Conservation (phyloP, 257 asterid genomes). For the Solanum pimpinellifolium region DNA sequence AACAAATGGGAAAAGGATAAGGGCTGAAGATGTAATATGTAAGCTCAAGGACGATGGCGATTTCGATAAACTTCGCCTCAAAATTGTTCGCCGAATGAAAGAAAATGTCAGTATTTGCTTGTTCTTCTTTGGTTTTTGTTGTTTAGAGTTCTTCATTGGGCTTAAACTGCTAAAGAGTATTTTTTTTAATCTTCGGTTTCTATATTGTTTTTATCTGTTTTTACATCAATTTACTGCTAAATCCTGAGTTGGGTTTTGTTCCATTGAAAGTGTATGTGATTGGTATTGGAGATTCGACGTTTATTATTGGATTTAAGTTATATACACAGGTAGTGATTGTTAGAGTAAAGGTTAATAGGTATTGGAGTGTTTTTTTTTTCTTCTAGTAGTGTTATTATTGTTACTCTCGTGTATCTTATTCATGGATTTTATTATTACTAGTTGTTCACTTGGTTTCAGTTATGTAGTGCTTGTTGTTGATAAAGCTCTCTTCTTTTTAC, state of each 20-base stretch:
- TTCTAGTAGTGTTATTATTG: background rate
- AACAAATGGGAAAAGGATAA: slow-evolving; percentile 9
- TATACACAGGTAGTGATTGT: background rate
- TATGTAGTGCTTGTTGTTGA: background rate
- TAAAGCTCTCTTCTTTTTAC: background rate
- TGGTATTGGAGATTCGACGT: background rate
- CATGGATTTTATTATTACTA: background rate
- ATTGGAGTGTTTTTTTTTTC: background rate
- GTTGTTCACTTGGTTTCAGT: background rate
- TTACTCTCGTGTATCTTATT: background rate
- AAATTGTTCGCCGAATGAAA: slow-evolving; percentile 63
- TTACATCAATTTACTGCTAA: background rate
- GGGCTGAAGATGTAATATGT: slow-evolving; percentile 44
- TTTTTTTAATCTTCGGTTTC: background rate
- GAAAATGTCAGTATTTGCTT: slow-evolving; percentile 40
- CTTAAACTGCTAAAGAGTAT: background rate
- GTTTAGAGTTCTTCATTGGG: background rate
- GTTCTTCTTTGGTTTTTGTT: background rate
- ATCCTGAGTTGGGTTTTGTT: background rate
- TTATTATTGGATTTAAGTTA: background rate
- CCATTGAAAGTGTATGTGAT: too few relatives aligned
- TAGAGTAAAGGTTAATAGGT: background rate
- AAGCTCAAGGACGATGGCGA: slow-evolving; percentile 88
- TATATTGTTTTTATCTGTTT: background rate
- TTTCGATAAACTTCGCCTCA: slow-evolving; percentile 73